Percentiles rank a stretch among this genome's conserved stretches.
These are phyloP conservation scores for Chaetomium sp. DNA, from an alignment of 2,329 filamentous ascomycete species.

Conservation along the genomic window DNA sequence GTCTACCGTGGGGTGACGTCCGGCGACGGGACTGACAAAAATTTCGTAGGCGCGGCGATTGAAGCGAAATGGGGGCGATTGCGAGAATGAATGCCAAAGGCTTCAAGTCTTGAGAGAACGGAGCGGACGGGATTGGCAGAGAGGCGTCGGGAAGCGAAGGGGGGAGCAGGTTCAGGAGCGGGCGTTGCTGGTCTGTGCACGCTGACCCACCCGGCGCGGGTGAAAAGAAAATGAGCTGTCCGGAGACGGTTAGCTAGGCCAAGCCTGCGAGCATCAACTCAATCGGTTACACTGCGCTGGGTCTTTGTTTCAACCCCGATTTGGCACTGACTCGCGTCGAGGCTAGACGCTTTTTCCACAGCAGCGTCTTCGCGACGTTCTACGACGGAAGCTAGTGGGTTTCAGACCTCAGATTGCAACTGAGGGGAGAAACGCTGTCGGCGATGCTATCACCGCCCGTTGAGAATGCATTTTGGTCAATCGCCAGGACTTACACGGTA, in stretches of 20 bases:
- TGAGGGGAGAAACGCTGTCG: too few species aligned
- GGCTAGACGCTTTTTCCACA: neutral
- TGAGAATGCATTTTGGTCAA: too few species aligned
- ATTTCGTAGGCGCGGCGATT: conserved; percentile 14
- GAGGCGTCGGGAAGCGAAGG: conserved; percentile 15
- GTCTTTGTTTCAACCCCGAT: conserved; percentile 4
- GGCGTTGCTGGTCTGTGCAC: conserved; percentile 17
- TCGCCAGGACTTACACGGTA: too few species aligned
- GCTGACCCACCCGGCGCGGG: conserved; percentile 3
- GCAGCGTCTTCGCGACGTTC: neutral
- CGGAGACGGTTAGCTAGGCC: conserved; percentile 19
- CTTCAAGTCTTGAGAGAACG: conserved; percentile 15
- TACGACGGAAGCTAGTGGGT: too few species aligned
- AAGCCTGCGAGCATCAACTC: conserved; percentile 13
- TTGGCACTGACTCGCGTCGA: neutral
- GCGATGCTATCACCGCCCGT: too few species aligned
- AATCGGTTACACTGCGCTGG: conserved; percentile 11
- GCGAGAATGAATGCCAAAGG: conserved; percentile 8
- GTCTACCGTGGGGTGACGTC: conserved; percentile 1
- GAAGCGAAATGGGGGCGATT: conserved; percentile 17
- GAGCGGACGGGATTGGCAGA: conserved; percentile 20
- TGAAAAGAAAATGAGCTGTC: conserved; percentile 23
- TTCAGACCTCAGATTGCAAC: too few species aligned
- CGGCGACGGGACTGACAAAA: neutral
- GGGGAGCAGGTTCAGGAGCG: conserved; percentile 14